Evolutionary conservation across 176 grass and related monocot genomes (phyloP).

Genomic region (Stipa capillata): DNA sequence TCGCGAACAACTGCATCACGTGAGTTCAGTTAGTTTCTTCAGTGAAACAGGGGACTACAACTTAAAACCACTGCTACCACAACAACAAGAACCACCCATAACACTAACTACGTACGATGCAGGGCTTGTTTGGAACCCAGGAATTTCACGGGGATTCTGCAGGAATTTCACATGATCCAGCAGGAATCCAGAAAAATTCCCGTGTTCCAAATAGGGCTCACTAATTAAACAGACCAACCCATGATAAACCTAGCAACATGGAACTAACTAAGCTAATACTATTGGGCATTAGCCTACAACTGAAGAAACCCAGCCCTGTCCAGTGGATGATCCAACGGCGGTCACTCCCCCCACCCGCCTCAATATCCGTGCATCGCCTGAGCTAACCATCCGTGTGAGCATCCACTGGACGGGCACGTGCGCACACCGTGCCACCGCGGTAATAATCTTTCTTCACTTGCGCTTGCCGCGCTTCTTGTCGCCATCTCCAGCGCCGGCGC

Average conservation of each 20-base stretch:
- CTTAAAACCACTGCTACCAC: neutral
- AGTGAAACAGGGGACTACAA: neutral
- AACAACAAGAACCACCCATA: neutral
- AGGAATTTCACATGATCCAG: too few species aligned
- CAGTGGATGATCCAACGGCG: conserved; percentile 63
- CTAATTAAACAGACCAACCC: conserved; percentile 11
- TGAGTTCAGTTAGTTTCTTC: conserved; percentile 1
- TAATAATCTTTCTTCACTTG: neutral
- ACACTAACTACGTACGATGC: neutral
- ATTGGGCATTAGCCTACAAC: conserved; percentile 4
- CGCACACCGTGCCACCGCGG: neutral
- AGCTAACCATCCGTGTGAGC: conserved; percentile 46
- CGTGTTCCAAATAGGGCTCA: too few species aligned
- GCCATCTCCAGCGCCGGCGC: neutral
- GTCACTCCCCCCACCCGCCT: conserved; percentile 16
- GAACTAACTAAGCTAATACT: neutral
- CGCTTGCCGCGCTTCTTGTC: conserved; percentile 42
- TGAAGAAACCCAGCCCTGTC: neutral
- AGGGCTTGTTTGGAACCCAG: too few species aligned
- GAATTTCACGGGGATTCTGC: too few species aligned
- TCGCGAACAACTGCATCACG: neutral
- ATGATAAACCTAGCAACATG: neutral
- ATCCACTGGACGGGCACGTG: conserved; percentile 41
- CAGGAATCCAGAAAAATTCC: too few species aligned
- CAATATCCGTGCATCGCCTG: neutral